Percentiles rank a stretch among this genome's conserved stretches.
These are phyloP conservation scores for Teunomyces stri DNA, from an alignment of 805 yeast genomes.

Conservation along the genomic window DNA sequence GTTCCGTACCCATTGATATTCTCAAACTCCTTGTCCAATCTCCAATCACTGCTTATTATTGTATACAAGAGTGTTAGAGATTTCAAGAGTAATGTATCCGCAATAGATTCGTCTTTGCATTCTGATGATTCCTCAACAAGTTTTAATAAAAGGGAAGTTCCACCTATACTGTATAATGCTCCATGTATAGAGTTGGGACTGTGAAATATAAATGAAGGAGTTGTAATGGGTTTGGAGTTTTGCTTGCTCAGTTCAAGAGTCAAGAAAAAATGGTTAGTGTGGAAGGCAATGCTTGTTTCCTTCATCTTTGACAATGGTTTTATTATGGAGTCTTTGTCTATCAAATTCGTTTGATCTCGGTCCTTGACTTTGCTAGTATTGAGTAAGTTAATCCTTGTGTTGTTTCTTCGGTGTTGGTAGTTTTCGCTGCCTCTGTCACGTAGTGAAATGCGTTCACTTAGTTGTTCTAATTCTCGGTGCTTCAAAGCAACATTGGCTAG, in stretches of 20 bases:
- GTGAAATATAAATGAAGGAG: conserved; percentile 17
- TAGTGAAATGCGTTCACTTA: not conserved
- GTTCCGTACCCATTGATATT: conserved; percentile 59
- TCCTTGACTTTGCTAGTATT: not conserved
- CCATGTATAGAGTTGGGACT: conserved; percentile 25
- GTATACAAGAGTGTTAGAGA: conserved; percentile 42
- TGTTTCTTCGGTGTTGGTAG: not conserved
- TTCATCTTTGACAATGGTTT: conserved; percentile 15
- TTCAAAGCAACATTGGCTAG: conserved; percentile 36
- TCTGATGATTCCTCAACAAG: conserved; percentile 45
- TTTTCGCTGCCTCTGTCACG: not conserved
- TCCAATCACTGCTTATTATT: conserved; percentile 47
- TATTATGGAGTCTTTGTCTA: conserved; percentile 15
- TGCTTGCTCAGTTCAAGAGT: conserved; percentile 8
- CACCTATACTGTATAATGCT: conserved; percentile 48
- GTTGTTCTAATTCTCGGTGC: conserved; percentile 26
- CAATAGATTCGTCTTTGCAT: conserved; percentile 10
- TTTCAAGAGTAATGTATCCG: conserved; percentile 25
- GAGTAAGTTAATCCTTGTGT: not conserved
- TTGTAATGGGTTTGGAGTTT: conserved; percentile 4
- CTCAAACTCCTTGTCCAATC: conserved; percentile 57
- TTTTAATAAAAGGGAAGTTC: conserved; percentile 45
- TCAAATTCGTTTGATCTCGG: conserved; percentile 1
- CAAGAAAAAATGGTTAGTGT: conserved; percentile 9
- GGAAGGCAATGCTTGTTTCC: conserved; percentile 19